Percentiles rank a stretch among this genome's conserved stretches.
Conservation (phyloP, 2,329 filamentous ascomycete species). For the Pseudogymnoascus sp. region DNA sequence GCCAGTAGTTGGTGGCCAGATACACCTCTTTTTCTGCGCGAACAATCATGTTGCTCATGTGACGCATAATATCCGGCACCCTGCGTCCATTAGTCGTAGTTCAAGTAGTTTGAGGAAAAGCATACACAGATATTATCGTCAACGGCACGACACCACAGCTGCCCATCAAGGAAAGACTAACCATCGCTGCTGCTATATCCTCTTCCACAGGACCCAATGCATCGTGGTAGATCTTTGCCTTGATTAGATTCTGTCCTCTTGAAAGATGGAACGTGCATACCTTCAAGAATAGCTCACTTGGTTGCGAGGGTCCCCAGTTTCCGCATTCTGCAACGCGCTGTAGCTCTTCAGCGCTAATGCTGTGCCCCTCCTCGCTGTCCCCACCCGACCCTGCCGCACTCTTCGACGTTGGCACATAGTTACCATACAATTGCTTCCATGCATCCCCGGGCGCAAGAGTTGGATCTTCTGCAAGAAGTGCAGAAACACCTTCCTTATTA, state of each 20-base stretch:
- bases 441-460: constrained; percentile 43
- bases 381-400: constrained; percentile 15
- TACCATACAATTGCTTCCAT: constrained; percentile 47
- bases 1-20: constrained; percentile 70
- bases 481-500: constrained; percentile 46
- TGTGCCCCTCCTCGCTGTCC: constrained; percentile 19
- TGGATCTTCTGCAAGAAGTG: constrained; percentile 46
- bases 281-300: constrained; percentile 59
- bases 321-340: constrained; percentile 52
- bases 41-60: constrained; percentile 70
- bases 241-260: background rate
- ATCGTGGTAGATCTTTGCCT: constrained; percentile 22
- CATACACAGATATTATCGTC: constrained; percentile 55
- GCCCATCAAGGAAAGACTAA: constrained; percentile 52
- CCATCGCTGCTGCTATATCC: constrained; percentile 34
- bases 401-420: constrained; percentile 12
- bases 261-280: constrained; percentile 28
- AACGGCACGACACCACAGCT: constrained; percentile 57
- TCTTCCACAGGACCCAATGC: constrained; percentile 21
- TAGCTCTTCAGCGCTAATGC: constrained; percentile 35
- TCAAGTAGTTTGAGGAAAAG: background rate
- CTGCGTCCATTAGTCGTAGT: constrained; percentile 20
- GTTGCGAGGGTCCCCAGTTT: constrained; percentile 55
- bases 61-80: constrained; percentile 61
- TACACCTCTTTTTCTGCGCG: constrained; percentile 65